Evolutionary conservation across 441 rosid genomes (phyloP), one percentile per base, ranked within the genome.

Genomic region (Gossypium schwendimanii): DNA sequence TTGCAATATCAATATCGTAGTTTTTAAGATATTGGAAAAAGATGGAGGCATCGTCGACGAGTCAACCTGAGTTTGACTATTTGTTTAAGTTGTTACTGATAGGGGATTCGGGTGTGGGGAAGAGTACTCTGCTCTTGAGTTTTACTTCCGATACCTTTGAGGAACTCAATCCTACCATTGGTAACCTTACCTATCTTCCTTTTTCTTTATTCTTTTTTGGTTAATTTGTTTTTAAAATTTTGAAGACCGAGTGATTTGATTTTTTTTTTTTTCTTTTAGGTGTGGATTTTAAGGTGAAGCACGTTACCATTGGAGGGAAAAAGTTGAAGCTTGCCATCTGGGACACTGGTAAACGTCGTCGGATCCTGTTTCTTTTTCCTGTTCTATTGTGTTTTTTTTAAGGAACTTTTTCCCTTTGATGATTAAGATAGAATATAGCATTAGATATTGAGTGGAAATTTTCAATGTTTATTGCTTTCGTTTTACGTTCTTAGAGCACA

Each of bases 291-390:
- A 88, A 92, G 86, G 80, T 81, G 41, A 90, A 90, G 77, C 79
- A 85, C 75, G 84, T 90, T 21, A 81, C 82, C 24, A 69, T 85
- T 64, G 92, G 88, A 0, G 95, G 85, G 11, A 90, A 88, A 73
- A 90, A 84, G 79, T 66, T 88, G 74, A 90, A 90, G 84, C 95
- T 90, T 72, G 95, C 89, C n/a, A 90, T 90, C 79, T 90, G 95
- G 92, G 92, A 90, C 63, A 88, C 92, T 15, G 95, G 92, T 86
- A 15, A 64, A 64, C 11, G 33, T 64, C 14, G 69, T 6, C 33
- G 17, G 53, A 41, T 64, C 53, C 28, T 44, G 33, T 64, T 64
- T 44, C 20, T 0, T 28, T 59, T 59, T n/a, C 62, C 33, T 58
- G 15, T 59, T 60, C 18, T 20, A 14, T 28, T 26, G 31, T 26